Conservation (phyloP, 805 yeast genomes). For the Phaffomyces antillensis region DNA sequence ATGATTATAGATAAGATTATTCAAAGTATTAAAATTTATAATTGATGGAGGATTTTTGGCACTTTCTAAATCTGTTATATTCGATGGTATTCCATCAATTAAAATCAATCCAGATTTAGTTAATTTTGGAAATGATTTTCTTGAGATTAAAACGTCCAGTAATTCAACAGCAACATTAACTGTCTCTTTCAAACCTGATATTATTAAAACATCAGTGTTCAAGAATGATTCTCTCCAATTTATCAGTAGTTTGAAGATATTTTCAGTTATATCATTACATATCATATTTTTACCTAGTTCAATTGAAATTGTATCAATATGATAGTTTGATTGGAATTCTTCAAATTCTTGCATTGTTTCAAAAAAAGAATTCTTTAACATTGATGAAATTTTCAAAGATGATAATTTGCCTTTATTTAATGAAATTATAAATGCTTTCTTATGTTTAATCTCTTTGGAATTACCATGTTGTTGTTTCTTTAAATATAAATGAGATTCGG, state of each 20-base stretch:
- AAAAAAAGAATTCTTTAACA: neutral
- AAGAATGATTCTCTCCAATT: slow-evolving; percentile 44
- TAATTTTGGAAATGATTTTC: slow-evolving; percentile 16
- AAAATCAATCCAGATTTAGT: slow-evolving; percentile 26
- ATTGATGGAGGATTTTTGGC: no score
- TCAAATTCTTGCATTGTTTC: neutral
- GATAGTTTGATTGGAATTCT: neutral
- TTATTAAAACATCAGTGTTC: slow-evolving; percentile 40
- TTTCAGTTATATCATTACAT: slow-evolving; percentile 29
- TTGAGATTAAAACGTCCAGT: slow-evolving; percentile 37
- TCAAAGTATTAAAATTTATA: neutral
- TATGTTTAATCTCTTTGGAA: neutral
- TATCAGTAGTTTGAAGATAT: slow-evolving; percentile 35
- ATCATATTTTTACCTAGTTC: slow-evolving; percentile 26
- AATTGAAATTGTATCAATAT: slow-evolving; percentile 21
- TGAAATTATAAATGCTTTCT: neutral
- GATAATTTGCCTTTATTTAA: neutral
- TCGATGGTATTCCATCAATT: neutral
- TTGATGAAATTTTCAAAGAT: neutral
- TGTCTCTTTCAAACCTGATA: slow-evolving; percentile 48
- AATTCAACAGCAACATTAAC: slow-evolving; percentile 42
- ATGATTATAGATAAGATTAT: slow-evolving; percentile 14
- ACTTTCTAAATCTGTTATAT: no score
- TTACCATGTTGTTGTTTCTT: slow-evolving; percentile 11
- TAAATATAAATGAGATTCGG: slow-evolving; percentile 31